These are phyloP conservation scores for Tetratostichococcus sp. DNA, from an alignment of 139 green algal genomes.

Conservation along the genomic window DNA sequence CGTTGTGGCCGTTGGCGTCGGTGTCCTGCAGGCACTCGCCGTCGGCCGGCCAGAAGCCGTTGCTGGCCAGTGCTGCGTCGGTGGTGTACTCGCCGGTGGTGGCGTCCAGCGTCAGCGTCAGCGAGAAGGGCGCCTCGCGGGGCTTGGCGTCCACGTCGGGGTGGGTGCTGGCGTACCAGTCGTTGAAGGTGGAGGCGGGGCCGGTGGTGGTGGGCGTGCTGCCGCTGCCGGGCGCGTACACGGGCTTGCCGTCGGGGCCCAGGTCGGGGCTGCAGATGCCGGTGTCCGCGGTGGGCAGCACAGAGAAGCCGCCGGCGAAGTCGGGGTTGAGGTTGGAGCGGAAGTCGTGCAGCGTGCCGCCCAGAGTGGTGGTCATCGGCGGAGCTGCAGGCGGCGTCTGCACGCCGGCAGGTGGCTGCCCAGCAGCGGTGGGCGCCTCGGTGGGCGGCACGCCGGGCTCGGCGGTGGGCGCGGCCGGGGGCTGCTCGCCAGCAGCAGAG, in stretches of 20 bases:
- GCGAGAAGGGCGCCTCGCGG: background rate
- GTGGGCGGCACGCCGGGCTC: background rate
- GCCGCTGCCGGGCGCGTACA: background rate
- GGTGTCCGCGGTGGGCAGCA: background rate
- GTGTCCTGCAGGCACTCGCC: background rate
- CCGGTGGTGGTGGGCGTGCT: background rate
- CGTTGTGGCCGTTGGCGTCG: background rate
- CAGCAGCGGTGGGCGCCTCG: too few species aligned
- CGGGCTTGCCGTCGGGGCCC: background rate
- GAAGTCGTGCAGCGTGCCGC: background rate
- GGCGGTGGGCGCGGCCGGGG: too few species aligned
- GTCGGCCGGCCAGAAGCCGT: background rate
- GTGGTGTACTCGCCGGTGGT: background rate
- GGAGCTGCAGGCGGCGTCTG: background rate
- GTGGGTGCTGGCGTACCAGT: background rate
- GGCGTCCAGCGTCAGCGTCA: background rate
- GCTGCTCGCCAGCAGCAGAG: too few species aligned
- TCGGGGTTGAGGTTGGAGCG: background rate
- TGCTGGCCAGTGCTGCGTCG: background rate
- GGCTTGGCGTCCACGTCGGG: background rate
- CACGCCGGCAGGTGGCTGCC: too few species aligned
- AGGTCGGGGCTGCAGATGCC: background rate
- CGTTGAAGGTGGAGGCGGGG: background rate
- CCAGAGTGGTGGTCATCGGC: background rate
- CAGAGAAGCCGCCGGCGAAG: background rate